phyloP scores from a whole-genome alignment of 2,329 filamentous ascomycete genomes.

The Aspergillus udagawae region DNA sequence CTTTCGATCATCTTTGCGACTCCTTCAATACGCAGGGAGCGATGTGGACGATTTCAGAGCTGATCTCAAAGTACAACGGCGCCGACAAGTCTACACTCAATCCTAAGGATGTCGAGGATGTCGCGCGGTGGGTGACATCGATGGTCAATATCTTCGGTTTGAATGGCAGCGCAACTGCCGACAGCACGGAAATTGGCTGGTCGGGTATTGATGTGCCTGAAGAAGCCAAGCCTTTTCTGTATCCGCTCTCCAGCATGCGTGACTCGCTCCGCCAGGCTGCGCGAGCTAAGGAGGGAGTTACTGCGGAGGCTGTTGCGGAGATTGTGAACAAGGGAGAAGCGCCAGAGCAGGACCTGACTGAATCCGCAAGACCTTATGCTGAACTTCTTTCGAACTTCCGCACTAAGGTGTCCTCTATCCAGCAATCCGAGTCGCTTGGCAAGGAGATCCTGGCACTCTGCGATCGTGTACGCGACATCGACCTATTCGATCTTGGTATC shows the following conservation, averaged over 20 bases:
- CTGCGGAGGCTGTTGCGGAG: constrained; percentile 34
- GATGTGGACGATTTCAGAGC: constrained; percentile 71
- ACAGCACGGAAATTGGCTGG: constrained; percentile 55
- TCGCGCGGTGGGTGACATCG: constrained; percentile 76
- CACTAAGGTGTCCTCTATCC: constrained; percentile 34
- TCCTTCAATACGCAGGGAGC: constrained; percentile 82
- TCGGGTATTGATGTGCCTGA: constrained; percentile 61
- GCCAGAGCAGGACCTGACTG: constrained; percentile 19
- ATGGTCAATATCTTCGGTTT: constrained; percentile 84
- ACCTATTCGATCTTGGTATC: constrained; percentile 77
- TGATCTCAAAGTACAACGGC: constrained; percentile 74
- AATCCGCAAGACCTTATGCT: constrained; percentile 43
- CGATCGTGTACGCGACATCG: constrained; percentile 73
- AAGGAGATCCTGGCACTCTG: constrained; percentile 73
- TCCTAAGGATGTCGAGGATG: constrained; percentile 45
- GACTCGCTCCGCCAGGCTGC: constrained; percentile 57
- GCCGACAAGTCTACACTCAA: constrained; percentile 45
- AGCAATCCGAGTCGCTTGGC: constrained; percentile 51
- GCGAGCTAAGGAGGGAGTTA: constrained; percentile 45
- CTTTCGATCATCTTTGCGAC: constrained; percentile 67
- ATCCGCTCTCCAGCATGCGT: constrained; percentile 54
- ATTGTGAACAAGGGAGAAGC: constrained; percentile 31
- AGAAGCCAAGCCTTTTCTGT: constrained; percentile 57
- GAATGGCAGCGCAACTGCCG: constrained; percentile 37
- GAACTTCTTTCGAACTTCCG: constrained; percentile 44